These are phyloP conservation scores for Solanum bulbocastanum DNA, from an alignment of 257 asterid species.

Conservation along the genomic window DNA sequence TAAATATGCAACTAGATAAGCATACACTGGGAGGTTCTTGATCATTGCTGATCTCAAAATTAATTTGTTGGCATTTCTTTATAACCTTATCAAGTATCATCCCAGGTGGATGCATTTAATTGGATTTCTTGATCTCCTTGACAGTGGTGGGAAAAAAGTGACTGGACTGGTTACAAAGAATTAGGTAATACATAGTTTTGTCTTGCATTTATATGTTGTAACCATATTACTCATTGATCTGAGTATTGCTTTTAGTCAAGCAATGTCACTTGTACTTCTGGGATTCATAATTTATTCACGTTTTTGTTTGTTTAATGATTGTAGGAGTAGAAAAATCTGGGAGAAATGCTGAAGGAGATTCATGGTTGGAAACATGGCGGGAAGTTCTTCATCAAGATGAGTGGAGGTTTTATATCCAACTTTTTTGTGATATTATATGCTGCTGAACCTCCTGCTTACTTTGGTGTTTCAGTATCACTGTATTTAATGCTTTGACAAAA, in stretches of 20 bases:
- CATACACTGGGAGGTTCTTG: not conserved
- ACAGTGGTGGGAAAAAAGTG: constrained; percentile 99
- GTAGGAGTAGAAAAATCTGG: constrained; percentile 98
- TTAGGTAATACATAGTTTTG: constrained; percentile 49
- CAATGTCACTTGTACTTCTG: not conserved
- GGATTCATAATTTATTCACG: not conserved
- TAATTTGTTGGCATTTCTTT: constrained; percentile 17
- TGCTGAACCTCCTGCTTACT: not conserved
- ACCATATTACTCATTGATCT: not conserved
- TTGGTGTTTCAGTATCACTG: not conserved
- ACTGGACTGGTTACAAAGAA: constrained; percentile 99
- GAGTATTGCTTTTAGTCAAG: not conserved
- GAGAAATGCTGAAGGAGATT: constrained; percentile 84
- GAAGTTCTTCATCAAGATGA: constrained; percentile 97
- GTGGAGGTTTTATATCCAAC: constrained; percentile 62
- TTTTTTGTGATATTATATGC: not conserved
- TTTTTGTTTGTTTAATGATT: not conserved
- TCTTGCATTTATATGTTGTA: not conserved
- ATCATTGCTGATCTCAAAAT: not conserved
- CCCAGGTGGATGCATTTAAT: constrained; percentile 96
- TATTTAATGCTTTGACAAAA: not conserved
- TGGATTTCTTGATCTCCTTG: constrained; percentile 94
- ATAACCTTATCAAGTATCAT: constrained; percentile 62
- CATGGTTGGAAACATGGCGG: constrained; percentile 99
- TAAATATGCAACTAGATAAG: not conserved